Evolutionary conservation across 148 eudicot genomes (phyloP), one percentile per base, ranked within the genome.

Genomic region (Nepenthes mirabilis): DNA sequence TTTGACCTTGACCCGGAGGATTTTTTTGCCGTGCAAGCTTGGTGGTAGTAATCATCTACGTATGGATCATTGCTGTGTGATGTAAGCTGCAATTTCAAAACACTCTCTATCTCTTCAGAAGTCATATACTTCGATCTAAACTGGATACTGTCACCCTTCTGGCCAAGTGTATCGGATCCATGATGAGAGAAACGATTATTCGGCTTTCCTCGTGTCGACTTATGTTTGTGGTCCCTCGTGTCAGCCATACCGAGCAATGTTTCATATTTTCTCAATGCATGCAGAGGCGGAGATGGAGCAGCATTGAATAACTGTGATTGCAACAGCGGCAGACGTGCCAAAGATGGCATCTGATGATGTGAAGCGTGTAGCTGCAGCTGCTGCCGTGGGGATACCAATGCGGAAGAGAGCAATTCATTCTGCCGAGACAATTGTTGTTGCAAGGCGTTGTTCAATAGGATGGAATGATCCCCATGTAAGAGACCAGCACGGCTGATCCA

Each of bases 31-130:
- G 83, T 79, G 57, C 82, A 65, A 61, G 88, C 88, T 77, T 83
- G 94, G 57, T 86, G 89, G 60, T 83, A 86, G 69, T 83, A 86
- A 72, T 86, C 94, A 57, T 83, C 94, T 52, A 86, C 70, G 47
- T 83, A 86, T 13, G 94, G 89, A 65, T 86, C 94, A 65, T 77
- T 83, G 69, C 74, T 75, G 61, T 79, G 94, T 61, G 89, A 83
- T 57, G 84, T 77, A 68, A 75, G 80, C 78, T 86, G 89, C 74
- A 81, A 75, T 69, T 79, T 83, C 60, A 86, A 74, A 64, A 86
- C 81, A 71, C 76, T 75, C 68, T 86, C 88, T 50, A 86, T 77
- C 67, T 86, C 88, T 45, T 81, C 88, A 32, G 76, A 65, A 1
- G 80, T 80, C 94, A 86, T 86, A 70, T 86, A 74, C 71, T 79